Percentiles rank a stretch among this genome's conserved stretches.
These are phyloP conservation scores for Nosema muscidifuracis DNA, from an alignment of 371 early-diverging fungal species.

Conservation along the genomic window DNA sequence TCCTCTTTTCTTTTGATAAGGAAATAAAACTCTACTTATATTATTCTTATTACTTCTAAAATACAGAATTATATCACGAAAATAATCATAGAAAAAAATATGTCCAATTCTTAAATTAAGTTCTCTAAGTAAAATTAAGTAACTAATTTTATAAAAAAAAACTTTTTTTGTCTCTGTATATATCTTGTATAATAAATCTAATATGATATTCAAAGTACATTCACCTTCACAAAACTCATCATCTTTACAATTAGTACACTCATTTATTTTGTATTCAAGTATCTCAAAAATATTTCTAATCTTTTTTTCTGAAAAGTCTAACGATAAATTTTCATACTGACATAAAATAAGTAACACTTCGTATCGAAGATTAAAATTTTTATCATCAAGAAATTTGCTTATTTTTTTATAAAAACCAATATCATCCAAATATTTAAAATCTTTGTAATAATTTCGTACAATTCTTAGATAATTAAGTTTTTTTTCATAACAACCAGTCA, in stretches of 20 bases:
- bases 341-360: conserved; percentile 5
- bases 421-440: not conserved
- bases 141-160: conserved; percentile 46
- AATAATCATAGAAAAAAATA: conserved; percentile 4
- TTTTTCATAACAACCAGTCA: not conserved
- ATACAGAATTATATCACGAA: not conserved
- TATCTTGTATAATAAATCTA: conserved; percentile 25
- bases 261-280: conserved; percentile 36
- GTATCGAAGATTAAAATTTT: conserved; percentile 3
- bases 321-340: not conserved
- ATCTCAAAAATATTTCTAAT: conserved; percentile 40
- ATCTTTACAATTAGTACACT: conserved; percentile 20
- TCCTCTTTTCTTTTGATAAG: conserved; percentile 9
- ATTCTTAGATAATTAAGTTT: not conserved
- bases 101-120: conserved; percentile 1
- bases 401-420: conserved; percentile 7
- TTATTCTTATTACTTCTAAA: conserved; percentile 6
- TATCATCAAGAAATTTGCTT: conserved; percentile 8
- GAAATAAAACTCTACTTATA: conserved; percentile 23
- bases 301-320: conserved; percentile 21
- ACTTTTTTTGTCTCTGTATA: not conserved
- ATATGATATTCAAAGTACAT: conserved; percentile 16
- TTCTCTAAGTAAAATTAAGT: conserved; percentile 22
- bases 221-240: not conserved
- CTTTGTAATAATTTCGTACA: not conserved